Percentiles rank a stretch among this genome's conserved stretches.
Conservation (phyloP, 495 filamentous ascomycete species). For the Monascus purpureus region DNA sequence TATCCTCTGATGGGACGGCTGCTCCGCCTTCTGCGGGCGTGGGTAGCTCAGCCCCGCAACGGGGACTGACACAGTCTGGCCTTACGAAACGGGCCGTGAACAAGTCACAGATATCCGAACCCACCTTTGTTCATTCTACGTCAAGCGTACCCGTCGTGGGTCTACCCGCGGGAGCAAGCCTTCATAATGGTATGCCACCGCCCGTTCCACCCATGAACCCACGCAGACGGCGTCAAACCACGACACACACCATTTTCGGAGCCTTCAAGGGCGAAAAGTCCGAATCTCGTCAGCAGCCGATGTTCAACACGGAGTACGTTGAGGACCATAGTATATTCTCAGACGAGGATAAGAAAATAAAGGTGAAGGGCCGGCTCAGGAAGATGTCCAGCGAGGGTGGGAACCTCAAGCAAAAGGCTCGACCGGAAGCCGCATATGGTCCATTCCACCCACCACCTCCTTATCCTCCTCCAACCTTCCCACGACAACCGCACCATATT, state of each 20-base stretch:
- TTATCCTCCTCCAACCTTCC: slow-evolving; percentile 17
- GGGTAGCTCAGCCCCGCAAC: slow-evolving; percentile 3
- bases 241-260: slow-evolving; percentile 37
- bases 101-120: slow-evolving; percentile 72
- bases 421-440: slow-evolving; percentile 25
- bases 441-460: slow-evolving; percentile 2
- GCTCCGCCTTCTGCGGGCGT: neutral
- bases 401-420: slow-evolving; percentile 23
- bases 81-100: slow-evolving; percentile 51
- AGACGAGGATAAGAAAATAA: slow-evolving; percentile 35
- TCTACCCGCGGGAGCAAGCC: slow-evolving; percentile 37
- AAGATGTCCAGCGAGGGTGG: slow-evolving; percentile 38
- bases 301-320: slow-evolving; percentile 11
- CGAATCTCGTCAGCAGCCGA: slow-evolving; percentile 14
- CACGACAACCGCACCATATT: slow-evolving; percentile 23
- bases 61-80: slow-evolving; percentile 4
- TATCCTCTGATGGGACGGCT: slow-evolving; percentile 16
- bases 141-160: slow-evolving; percentile 55
- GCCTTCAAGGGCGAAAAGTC: slow-evolving; percentile 30
- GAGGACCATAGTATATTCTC: slow-evolving; percentile 37
- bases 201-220: slow-evolving; percentile 61
- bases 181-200: slow-evolving; percentile 32
- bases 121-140: slow-evolving; percentile 63
- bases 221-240: slow-evolving; percentile 44
- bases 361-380: slow-evolving; percentile 34